phyloP scores from a whole-genome alignment of 140 eudicot species.

The Anethum foeniculum region DNA sequence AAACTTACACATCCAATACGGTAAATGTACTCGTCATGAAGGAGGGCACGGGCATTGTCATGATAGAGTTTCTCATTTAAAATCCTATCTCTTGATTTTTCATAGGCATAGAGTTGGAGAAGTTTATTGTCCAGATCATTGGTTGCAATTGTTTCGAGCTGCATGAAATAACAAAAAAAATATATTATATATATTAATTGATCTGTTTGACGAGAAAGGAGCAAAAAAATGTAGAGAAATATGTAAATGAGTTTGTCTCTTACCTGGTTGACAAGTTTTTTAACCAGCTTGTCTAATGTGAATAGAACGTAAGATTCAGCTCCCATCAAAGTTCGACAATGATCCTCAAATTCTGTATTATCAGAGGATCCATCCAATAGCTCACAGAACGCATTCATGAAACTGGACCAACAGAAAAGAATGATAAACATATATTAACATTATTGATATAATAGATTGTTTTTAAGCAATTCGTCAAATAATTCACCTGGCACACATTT shows the following conservation, averaged over 20 bases:
- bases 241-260: background rate
- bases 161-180: slow-evolving; percentile 17
- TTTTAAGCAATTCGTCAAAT: background rate
- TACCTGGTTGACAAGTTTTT: slow-evolving; percentile 74
- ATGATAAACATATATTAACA: background rate
- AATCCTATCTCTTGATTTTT: slow-evolving; percentile 43
- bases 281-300: slow-evolving; percentile 82
- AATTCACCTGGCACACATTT: slow-evolving; percentile 38
- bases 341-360: slow-evolving; percentile 87
- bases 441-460: background rate
- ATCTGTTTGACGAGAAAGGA: background rate
- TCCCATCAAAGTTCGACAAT: slow-evolving; percentile 79
- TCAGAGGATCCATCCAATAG: slow-evolving; percentile 84
- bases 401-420: slow-evolving; percentile 33
- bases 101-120: slow-evolving; percentile 68
- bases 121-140: slow-evolving; percentile 72
- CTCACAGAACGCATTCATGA: slow-evolving; percentile 59
- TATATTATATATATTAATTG: background rate
- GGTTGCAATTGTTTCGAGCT: slow-evolving; percentile 59
- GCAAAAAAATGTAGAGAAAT: background rate
- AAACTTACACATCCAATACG: slow-evolving; percentile 59
- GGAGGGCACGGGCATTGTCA: slow-evolving; percentile 63
- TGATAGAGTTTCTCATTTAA: slow-evolving; percentile 52
- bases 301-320: slow-evolving; percentile 85
- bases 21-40: slow-evolving; percentile 57